Evolutionary conservation across 768 basidiomycete genomes (phyloP), one percentile per base, ranked within the genome.

Genomic region (Dendrothele bispora): DNA sequence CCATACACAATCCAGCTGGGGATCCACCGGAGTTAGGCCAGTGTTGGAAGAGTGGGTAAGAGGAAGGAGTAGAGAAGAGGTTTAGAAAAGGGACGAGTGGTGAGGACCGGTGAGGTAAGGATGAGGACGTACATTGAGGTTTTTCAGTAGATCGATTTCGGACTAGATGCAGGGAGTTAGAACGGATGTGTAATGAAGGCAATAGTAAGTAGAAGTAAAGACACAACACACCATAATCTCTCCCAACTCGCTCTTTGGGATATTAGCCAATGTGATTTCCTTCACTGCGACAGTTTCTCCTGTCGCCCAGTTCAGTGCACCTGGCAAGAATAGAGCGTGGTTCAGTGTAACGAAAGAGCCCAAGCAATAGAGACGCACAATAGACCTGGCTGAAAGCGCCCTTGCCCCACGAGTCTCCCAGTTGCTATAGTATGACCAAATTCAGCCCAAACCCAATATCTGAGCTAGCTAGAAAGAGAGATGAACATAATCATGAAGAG

Each of bases 241-340:
- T 17, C 89, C 87, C 30, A 99, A 79, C 63, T 98, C 94, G 46
- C 84, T 81, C 64, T 92, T 91, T 3, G 95, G 90, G 50, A 99
- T 95, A 65, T 91, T 94, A 65, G 84, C 87, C 52, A 99, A 70
- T 63, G 91, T 88, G 56, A 99, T 95, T 67, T 98, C 95, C 77
- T 99, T 99, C 61, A 99, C 88, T 3, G 97, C 97, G 34, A 98
- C 95, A 2, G 95, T 97, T 72, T 98, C 97, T 21, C 97, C 97
- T 21, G 93, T 98, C 14, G 90, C 88, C 87, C 92, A 94, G 59
- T 95, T 95, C 61, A 95, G 71, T 39, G 89, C 90, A 56, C 90
- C 90, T 91, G 55, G 39, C 37, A 46, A 14, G 32, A 42, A 38
- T 10, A 32, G 43, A 56, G n/a, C n/a, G n/a, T 42, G 60, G 48